phyloP scores from a whole-genome alignment of 2,329 filamentous ascomycete species.

The Arthrobotrys sphaeroides region DNA sequence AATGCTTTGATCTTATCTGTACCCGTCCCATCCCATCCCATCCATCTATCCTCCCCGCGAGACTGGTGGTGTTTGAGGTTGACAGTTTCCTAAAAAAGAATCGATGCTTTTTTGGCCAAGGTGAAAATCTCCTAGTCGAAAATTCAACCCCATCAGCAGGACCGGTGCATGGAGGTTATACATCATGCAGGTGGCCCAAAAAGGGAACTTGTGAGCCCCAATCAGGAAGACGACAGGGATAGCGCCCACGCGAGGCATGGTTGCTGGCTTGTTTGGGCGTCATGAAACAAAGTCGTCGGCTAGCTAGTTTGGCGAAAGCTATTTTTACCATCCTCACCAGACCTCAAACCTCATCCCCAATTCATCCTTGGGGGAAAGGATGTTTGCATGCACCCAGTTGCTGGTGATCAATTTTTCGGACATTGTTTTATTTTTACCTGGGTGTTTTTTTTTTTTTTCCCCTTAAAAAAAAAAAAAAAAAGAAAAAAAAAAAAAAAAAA shows the following conservation, averaged over 20 bases:
- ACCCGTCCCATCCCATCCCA: conserved; percentile 12
- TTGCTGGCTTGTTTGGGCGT: conserved; percentile 43
- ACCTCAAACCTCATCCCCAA: conserved; percentile 19
- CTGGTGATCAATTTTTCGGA: not conserved
- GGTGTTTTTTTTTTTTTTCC: not conserved
- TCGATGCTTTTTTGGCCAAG: not conserved
- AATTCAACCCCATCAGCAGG: conserved; percentile 28
- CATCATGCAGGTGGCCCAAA: conserved; percentile 18
- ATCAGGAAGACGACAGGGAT: conserved; percentile 30
- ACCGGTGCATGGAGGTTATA: conserved; percentile 17
- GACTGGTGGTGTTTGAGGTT: conserved; percentile 45
- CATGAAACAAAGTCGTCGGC: conserved; percentile 49
- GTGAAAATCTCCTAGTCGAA: not conserved
- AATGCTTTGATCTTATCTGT: conserved; percentile 1
- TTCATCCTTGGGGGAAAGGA: conserved; percentile 34
- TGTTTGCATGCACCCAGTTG: conserved; percentile 12
- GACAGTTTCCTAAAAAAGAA: conserved; percentile 54
- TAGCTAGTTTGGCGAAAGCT: conserved; percentile 39
- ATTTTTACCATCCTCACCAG: conserved; percentile 33
- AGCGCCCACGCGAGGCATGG: conserved; percentile 36
- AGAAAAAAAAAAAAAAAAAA: not conserved
- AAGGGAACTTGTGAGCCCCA: conserved; percentile 8
- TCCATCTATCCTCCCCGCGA: conserved; percentile 22
- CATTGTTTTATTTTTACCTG: not conserved
- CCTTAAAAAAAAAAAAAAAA: not conserved